Base-by-base conservation (phyloP, 78 protist species). In the Dictyostelium purpureum region DNA sequence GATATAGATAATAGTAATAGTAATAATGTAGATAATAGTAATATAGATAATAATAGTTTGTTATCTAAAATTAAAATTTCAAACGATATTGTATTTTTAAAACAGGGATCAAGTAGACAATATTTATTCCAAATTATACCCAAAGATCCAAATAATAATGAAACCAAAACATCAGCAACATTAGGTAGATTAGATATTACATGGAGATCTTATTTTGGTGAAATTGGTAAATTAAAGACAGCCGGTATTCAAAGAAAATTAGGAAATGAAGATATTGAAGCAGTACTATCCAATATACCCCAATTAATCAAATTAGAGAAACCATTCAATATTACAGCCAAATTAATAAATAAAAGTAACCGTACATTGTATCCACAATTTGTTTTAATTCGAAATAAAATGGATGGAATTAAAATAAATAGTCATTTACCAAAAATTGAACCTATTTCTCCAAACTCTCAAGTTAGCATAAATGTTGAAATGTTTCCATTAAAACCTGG, bases 401-500 rank as follows among this genome's bases (percentile, higher is more conserved):
- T 76, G 93, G 93, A 77, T 47, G 93, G 93, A 37, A 87, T 87
- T 51, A 45, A 61, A 19, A 61, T 87, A 1, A 87, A 87, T 76
- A 43, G 82, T 26, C 87, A 77, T 45, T 42, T 87, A 37, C 87
- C 87, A 61, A 71, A 49, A 77, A 40, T 87, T 6, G 82, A 77
- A 37, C 11, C 52, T 10, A 18, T 87, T 26, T 79, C 4, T 37
- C 73, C 93, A 57, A 65, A 76, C 19, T 33, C 47, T 21, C 37
- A 59, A 3, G 10, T 73, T 21, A n/a, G 56, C 21, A 14, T 87
- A 2, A 82, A 87, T 4, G 33, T 87, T 45, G 93, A 87, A 61
- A 61, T 87, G 87, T 87, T 87, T 71, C 87, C 93, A 57, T n/a
- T 87, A 19, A 75, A 76, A 74, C 83, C 93, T 47, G 93, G 93